Evolutionary conservation across 805 yeast genomes (phyloP), one percentile per base, ranked within the genome.

Genomic region (Yamadazyma phyllophila): DNA sequence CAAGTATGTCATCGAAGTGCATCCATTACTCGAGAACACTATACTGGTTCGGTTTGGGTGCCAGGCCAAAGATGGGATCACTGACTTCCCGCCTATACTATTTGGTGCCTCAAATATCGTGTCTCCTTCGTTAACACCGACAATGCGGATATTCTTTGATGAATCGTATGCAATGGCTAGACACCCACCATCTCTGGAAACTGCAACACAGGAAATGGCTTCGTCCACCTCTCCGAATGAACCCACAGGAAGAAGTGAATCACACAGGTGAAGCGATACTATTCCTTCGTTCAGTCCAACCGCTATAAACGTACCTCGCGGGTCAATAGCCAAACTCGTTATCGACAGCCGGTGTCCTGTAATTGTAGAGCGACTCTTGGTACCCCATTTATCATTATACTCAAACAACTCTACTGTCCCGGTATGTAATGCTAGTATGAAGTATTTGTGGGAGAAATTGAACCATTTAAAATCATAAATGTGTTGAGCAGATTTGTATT

Each of bases 281-380:
- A 76, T 68, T 20, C 85, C 85, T 48, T 81, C 86, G 45, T 72
- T 74, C 14, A 83, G 68, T 0, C 86, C 88, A 1, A 73, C 74
- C 2, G 76, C 73, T 9, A 83, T 46, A 51, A 60, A 75, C 16
- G 62, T 53, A 0, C 84, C 88, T 41, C 69, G 56, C 3, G 83
- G 82, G 53, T 80, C 85, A 42, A 80, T 60, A 13, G 63, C 62
- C 11, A 80, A 46, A 26, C 74, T 55, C 2, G 77, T 71, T 2
- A 78, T 71, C 1, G 81, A 63, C 1, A 83, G 74, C 34, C 78
- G 65, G 53, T 82, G 87, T 15, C 72, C 69, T 29, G 50, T 48
- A n/a, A 71, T 52, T 35, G 59, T 50, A 26, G 58, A 50, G n/a
- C 50, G 43, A 17, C 46, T 33, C 41, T 40, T 35, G 8, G 14